Evolutionary conservation across 139 green algal genomes (phyloP), one percentile per base, ranked within the genome.

Genomic region (Spirogloea muscicola): DNA sequence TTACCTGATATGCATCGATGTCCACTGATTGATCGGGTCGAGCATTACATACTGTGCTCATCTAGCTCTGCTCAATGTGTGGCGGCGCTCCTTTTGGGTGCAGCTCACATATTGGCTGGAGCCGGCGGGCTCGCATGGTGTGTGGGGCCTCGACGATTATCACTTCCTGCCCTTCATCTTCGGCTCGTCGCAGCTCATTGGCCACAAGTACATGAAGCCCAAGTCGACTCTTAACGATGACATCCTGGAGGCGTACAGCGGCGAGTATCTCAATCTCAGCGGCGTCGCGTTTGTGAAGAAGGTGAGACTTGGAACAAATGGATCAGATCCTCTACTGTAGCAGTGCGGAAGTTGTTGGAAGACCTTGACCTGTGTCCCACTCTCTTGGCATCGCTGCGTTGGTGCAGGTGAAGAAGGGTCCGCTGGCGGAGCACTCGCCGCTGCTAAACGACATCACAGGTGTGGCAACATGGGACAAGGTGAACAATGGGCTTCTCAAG

Each of bases 141-240:
- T 96, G 49, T 98, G 94, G 94, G 94, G 94, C 1, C 84, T 98
- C 66, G 94, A 98, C 72, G 94, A 98, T 83, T 98, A 98, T 87
- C 90, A 96, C 49, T 96, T 98, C 79, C 84, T 98, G 62, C 93
- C 94, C 13, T 98, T 98, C 80, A 43, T 97, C 0, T 97, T 90
- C 85, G 93, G 93, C 13, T 82, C 87, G 0, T 68, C 83, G 9
- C 91, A 96, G 86, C 85, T 97, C 44, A 41, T 89, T 0, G 85
- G 70, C 25, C 90, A 97, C 80, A 82, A 87, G 39, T 72, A 87
- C 61, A 85, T 97, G 29, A 71, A 78, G 46, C 94, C 94, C 21
- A 86, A 84, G 71, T 86, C 59, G 82, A 96, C 97, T 29, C 89
- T 94, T 72, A 88, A 86, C 65, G 49, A 76, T 7, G 87, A 94